Conservation (phyloP, 352 stramenopile genomes). For the Globisporangium viniferum region DNA sequence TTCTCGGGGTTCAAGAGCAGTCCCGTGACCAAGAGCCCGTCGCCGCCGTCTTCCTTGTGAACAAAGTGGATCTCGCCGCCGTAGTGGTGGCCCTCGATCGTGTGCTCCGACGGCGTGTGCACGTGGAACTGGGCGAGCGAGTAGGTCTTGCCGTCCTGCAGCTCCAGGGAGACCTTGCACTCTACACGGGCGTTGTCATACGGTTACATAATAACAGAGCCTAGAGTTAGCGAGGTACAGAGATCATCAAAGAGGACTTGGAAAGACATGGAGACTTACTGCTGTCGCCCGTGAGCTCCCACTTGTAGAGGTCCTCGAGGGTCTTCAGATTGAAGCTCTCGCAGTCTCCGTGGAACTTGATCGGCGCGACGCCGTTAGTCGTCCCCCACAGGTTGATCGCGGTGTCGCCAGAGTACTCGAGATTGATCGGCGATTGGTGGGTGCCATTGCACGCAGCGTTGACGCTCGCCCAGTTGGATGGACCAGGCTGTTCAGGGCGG, state of each 20-base stretch:
- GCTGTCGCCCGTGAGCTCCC: slow-evolving; percentile 38
- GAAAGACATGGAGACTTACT: slow-evolving; percentile 18
- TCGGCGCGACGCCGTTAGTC: slow-evolving; percentile 24
- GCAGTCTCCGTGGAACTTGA: slow-evolving; percentile 52
- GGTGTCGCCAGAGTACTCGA: slow-evolving; percentile 33
- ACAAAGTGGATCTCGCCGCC: slow-evolving; percentile 50
- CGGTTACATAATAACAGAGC: background rate
- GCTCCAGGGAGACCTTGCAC: slow-evolving; percentile 50
- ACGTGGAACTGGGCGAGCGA: slow-evolving; percentile 57
- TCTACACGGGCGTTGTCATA: slow-evolving; percentile 6
- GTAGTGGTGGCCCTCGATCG: slow-evolving; percentile 42
- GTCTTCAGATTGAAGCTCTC: slow-evolving; percentile 53
- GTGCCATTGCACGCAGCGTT: slow-evolving; percentile 33
- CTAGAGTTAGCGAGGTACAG: background rate
- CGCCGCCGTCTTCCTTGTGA: slow-evolving; percentile 33
- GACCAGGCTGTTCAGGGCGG: slow-evolving; percentile 27
- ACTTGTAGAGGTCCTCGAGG: slow-evolving; percentile 64
- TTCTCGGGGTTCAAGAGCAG: slow-evolving; percentile 42
- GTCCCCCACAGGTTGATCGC: slow-evolving; percentile 46
- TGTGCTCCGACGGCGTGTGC: slow-evolving; percentile 44
- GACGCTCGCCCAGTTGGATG: slow-evolving; percentile 39
- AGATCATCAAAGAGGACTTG: background rate
- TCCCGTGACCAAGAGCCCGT: slow-evolving; percentile 28
- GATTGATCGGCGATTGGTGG: slow-evolving; percentile 57
- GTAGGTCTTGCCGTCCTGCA: slow-evolving; percentile 41